phyloP scores from a whole-genome alignment of 1,284 basidiomycete genomes.

The Puccinia polysora region DNA sequence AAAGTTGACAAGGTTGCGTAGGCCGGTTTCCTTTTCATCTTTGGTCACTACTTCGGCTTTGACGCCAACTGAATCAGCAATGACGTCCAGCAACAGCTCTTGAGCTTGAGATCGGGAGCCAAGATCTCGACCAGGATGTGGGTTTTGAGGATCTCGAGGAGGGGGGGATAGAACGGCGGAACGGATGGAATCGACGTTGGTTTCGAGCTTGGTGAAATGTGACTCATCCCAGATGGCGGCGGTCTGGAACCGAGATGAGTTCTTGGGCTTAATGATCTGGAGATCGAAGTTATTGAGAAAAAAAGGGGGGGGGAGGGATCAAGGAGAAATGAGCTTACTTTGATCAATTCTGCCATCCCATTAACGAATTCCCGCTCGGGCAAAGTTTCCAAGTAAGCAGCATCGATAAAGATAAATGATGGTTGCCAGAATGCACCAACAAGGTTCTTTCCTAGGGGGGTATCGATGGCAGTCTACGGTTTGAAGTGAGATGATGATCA shows the following conservation, averaged over 20 bases:
- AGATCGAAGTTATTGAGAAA: neutral
- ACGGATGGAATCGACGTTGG: constrained; percentile 73
- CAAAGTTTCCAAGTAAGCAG: constrained; percentile 88
- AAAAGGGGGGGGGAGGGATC: too few relatives aligned
- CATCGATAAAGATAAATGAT: constrained; percentile 93
- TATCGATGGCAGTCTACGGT: constrained; percentile 93
- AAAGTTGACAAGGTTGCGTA: constrained; percentile 95
- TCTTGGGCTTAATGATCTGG: neutral
- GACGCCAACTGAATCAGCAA: constrained; percentile 79
- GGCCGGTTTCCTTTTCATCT: constrained; percentile 88
- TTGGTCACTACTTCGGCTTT: constrained; percentile 92
- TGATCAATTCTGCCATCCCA: constrained; percentile 97
- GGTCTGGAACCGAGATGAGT: constrained; percentile 60
- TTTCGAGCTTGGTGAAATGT: constrained; percentile 80
- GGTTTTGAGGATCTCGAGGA: constrained; percentile 56
- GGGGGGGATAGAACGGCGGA: constrained; percentile 68
- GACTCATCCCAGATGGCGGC: constrained; percentile 90
- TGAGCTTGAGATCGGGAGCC: constrained; percentile 62
- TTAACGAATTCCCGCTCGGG: constrained; percentile 91
- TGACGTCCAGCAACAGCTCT: constrained; percentile 67
- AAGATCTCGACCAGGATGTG: constrained; percentile 54
- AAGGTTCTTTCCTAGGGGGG: constrained; percentile 92
- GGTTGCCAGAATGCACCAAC: constrained; percentile 99
- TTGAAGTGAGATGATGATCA: too few relatives aligned
- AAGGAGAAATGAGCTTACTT: constrained; percentile 59